These are phyloP conservation scores for Mycena kentingensis DNA, from an alignment of 768 basidiomycete species.

Conservation along the genomic window DNA sequence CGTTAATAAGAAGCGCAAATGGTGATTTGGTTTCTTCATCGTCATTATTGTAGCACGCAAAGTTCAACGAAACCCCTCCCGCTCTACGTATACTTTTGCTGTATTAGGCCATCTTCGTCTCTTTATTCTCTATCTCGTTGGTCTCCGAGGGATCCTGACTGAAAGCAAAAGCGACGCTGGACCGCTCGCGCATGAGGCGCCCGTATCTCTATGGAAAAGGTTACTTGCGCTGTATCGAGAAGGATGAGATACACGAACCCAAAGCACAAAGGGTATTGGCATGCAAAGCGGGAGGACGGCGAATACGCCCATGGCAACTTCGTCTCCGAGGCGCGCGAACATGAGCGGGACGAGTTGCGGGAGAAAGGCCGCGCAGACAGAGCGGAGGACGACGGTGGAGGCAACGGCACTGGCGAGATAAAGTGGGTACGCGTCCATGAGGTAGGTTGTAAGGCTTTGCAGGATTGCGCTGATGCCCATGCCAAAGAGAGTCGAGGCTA, in stretches of 20 bases:
- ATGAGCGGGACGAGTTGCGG: constrained; percentile 58
- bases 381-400: constrained; percentile 67
- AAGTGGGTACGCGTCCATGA: constrained; percentile 70
- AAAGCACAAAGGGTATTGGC: constrained; percentile 60
- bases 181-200: constrained; percentile 46
- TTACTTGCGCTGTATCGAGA: constrained; percentile 1
- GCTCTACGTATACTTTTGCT: too few relatives aligned
- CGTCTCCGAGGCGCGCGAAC: constrained; percentile 54
- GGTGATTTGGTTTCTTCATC: constrained; percentile 16
- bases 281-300: constrained; percentile 53
- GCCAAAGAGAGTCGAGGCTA: constrained; percentile 70
- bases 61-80: constrained; percentile 3
- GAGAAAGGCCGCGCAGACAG: constrained; percentile 62
- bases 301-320: constrained; percentile 59
- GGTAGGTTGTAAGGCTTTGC: constrained; percentile 65
- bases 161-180: constrained; percentile 46
- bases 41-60: constrained; percentile 1
- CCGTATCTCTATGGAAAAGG: constrained; percentile 49
- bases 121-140: too few relatives aligned
- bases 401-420: constrained; percentile 71
- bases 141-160: too few relatives aligned
- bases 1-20: constrained; percentile 26
- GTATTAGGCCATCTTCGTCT: constrained; percentile 4
- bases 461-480: constrained; percentile 63
- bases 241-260: constrained; percentile 37